Evolutionary conservation across 257 asterid species (phyloP).

Genomic region (Gynochthodes officinalis): DNA sequence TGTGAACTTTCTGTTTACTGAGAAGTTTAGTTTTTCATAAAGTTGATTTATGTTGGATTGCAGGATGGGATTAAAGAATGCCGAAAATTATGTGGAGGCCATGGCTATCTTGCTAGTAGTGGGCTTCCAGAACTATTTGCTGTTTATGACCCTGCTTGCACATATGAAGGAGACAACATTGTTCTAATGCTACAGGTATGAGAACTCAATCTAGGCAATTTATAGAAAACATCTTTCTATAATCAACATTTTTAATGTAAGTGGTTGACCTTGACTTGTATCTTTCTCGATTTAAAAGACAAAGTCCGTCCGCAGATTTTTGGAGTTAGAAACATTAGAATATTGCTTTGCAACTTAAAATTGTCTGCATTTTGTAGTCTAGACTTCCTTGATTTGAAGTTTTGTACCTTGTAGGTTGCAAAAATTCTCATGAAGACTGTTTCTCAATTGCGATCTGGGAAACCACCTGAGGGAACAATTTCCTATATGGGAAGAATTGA

Average conservation of each 20-base stretch:
- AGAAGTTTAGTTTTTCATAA: not conserved
- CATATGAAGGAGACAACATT: constrained; percentile 93
- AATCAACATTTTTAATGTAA: not conserved
- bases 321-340: no score
- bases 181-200: constrained; percentile 85
- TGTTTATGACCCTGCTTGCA: constrained; percentile 97
- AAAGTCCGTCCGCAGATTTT: not conserved
- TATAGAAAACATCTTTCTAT: not conserved
- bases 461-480: constrained; percentile 67
- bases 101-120: constrained; percentile 93
- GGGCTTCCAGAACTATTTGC: constrained; percentile 99
- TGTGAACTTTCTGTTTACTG: not conserved
- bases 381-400: not conserved
- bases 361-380: not conserved
- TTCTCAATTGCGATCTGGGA: constrained; percentile 75
- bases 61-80: constrained; percentile 99
- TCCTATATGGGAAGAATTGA: constrained; percentile 75
- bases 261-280: not conserved
- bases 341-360: not conserved
- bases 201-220: not conserved
- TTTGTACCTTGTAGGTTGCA: constrained; percentile 61
- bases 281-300: not conserved
- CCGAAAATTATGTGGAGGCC: constrained; percentile 97
- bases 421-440: constrained; percentile 95
- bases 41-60: constrained; percentile 6